Base-by-base conservation (phyloP, 345 rosid genomes). In the Psidium friedrichsthalianum region DNA sequence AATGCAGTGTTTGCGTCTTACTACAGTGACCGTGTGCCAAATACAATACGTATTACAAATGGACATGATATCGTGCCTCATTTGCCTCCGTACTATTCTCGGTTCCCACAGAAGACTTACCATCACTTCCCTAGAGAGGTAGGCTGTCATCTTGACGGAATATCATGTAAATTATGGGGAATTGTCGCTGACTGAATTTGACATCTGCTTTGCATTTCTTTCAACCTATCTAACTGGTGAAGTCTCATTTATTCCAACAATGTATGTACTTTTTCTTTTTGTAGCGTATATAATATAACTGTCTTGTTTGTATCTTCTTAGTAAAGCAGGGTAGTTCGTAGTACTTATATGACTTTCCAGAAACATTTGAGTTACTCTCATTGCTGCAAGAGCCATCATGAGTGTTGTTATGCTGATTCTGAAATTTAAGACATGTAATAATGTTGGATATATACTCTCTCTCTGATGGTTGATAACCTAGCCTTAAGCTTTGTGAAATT, bases 101-200 rank as follows among this genome's bases (percentile, higher is more conserved):
- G 82, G 86, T 94, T 95, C 89, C 96, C 98, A 47, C 91, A 90
- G 6, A 96, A 95, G 93, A 95, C 99, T 14, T 96, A 95, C 90
- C 98, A 96, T 85, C 99, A 96, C 92, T 95, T 95, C 89, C 94
- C 98, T 29, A 92, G 94, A 89, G 98, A 96, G 98, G 98, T 95
- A 86, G 22, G 18, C 18, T 52, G 4, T 52, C 18, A 52, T 52
- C 55, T 52, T 52, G 18, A 51, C 52, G 13, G 52, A 51, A 51
- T 56, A 56, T 56, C 61, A 56, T 1, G 5, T 56, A 56, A 56
- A 56, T 56, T 1, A 24, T n/a, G 69, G 32, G 32, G 16, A n/a
- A 12, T n/a, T 58, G 32, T 58, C 0, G 3, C 3, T 12, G 69
- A 58, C 16, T 5, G 69, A n/a, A n/a, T n/a, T n/a, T 58, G 69